These are phyloP conservation scores for Aphanocladium album DNA, from an alignment of 2,329 filamentous ascomycete genomes.

Conservation along the genomic window DNA sequence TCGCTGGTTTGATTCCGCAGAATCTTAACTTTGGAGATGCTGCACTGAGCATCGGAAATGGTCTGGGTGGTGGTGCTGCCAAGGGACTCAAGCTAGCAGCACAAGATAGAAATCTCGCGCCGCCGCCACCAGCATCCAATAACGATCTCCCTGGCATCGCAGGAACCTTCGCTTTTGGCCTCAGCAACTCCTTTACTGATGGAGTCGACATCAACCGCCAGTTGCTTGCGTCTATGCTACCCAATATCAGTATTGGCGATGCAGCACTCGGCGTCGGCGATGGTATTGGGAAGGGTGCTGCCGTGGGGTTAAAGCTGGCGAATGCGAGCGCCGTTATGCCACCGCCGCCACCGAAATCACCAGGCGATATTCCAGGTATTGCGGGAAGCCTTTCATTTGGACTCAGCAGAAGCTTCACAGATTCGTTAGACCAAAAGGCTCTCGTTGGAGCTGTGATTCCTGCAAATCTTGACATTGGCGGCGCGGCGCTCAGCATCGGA, in stretches of 20 bases:
- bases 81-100: neutral
- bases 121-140: neutral
- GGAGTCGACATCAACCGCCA: neutral
- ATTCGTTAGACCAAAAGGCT: neutral
- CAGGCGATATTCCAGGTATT: constrained; percentile 6
- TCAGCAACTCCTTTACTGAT: neutral
- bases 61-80: neutral
- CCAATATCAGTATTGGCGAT: neutral
- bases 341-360: neutral
- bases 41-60: neutral
- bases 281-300: constrained; percentile 14
- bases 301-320: constrained; percentile 12
- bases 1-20: neutral
- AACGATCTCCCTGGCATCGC: neutral
- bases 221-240: neutral
- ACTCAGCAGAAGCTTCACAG: neutral
- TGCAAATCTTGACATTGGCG: constrained; percentile 5
- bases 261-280: constrained; percentile 9
- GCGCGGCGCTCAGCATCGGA: constrained; percentile 15
- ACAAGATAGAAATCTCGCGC: neutral
- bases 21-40: neutral
- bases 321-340: neutral
- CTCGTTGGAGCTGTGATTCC: neutral
- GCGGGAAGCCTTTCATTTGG: constrained; percentile 9
- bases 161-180: neutral